Base-by-base conservation (phyloP, 371 early-diverging fungal genomes). In the Mortierella sp. region DNA sequence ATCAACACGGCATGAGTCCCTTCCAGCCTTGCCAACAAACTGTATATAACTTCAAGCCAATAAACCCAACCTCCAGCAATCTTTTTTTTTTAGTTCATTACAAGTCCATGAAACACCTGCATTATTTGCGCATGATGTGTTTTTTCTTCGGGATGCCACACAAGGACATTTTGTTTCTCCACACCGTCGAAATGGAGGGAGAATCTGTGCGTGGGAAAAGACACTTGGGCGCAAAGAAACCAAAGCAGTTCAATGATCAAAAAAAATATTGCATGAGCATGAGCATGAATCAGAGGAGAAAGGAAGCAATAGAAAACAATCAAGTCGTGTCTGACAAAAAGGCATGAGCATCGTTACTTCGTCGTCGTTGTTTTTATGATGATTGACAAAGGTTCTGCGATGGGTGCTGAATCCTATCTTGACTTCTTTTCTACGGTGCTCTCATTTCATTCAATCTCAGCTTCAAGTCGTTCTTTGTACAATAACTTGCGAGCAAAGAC, bases 391-490 rank as follows among this genome's bases (percentile, higher is more conserved):
- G 11, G 60, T 46, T 71, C 46, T 44, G 48, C 32, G n/a, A 29
- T 41, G 14, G 43, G 27, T 43, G 44, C 48, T 49, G 60, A 43
- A 32, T 48, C 72, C 32, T 24, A n/a, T 32, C 49, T 51, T 51
- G 21, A 6, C 21, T 51, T 51, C 51, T 18, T 5, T 51, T 72
- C 72, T 16, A 41, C 35, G 41, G 21, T 65, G 65, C 65, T 65
- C 65, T 65, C 65, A 38, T 35, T 41, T 41, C 65, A 10, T 35
- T 38, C 65, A 65, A 65, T 65, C 65, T 21, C 65, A 65, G 65
- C 71, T 46, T 46, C 71, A 43, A n/a, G 29, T 24, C 41, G 41
- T 4, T 32, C 18, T 48, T 71, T 71, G 14, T 46, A 46, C 21
- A 41, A 41, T 46, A 16, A 29, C 48, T 48, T 71, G 32, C 27